These are phyloP conservation scores for Pseudocercospora macadamiae DNA, from an alignment of 2,329 filamentous ascomycete genomes.

Conservation along the genomic window DNA sequence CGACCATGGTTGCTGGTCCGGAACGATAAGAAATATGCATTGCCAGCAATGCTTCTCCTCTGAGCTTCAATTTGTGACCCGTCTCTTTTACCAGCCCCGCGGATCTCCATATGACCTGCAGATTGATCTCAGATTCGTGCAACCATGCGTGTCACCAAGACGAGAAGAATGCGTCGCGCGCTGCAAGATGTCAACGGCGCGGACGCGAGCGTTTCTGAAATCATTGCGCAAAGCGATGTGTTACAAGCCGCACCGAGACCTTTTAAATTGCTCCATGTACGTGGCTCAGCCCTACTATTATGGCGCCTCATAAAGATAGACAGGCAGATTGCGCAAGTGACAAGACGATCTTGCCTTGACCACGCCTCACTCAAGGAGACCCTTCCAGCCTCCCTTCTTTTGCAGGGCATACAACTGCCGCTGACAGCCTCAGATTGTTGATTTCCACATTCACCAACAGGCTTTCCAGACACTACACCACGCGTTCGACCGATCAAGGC, in stretches of 20 bases:
- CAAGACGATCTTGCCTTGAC: slow-evolving; percentile 4
- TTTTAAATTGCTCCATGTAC: background rate
- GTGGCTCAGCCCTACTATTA: slow-evolving; percentile 12
- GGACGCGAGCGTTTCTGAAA: slow-evolving; percentile 9
- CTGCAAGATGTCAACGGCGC: background rate
- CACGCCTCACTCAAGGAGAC: slow-evolving; percentile 11
- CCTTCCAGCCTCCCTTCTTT: slow-evolving; percentile 6
- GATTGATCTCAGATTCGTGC: slow-evolving; percentile 13
- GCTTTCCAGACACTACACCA: background rate
- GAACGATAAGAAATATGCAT: background rate
- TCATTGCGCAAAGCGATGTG: background rate
- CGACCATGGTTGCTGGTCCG: background rate
- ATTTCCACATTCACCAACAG: background rate
- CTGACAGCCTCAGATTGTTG: background rate
- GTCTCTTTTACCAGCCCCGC: slow-evolving; percentile 7
- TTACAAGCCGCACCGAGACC: background rate
- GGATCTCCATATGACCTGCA: slow-evolving; percentile 17
- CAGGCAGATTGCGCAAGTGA: slow-evolving; percentile 1
- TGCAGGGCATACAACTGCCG: background rate
- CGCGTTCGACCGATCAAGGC: background rate
- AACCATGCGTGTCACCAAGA: slow-evolving; percentile 7
- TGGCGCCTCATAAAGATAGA: background rate
- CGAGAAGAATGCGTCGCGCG: background rate
- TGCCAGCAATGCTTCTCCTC: background rate
- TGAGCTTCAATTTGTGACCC: background rate